Evolutionary conservation across 805 yeast genomes (phyloP), one percentile per base, ranked within the genome.

Genomic region (Schwanniomyces occidentalis): DNA sequence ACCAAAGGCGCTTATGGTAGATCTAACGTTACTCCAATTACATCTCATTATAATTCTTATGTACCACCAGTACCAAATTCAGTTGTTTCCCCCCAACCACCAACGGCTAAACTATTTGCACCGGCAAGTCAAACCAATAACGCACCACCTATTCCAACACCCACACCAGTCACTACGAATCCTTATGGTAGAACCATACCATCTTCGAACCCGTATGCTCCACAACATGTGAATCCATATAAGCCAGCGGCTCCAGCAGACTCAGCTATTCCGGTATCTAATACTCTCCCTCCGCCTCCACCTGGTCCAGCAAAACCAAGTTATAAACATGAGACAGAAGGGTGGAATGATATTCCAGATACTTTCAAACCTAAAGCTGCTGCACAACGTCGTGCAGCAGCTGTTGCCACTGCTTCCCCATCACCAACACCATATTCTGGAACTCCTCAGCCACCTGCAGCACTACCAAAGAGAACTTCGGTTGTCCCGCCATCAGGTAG

Each of bases 291-390:
- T 5, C 48, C 54, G 9, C 50, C 57, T 19, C 52, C 58, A 6
- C 38, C 49, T 7, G 45, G 45, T 14, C 59, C 61, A 7, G 49
- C 59, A 4, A 45, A 48, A 9, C 51, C 59, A 24, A 40, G 58
- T 4, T 47, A 46, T 40, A 73, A 69, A 37, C 60, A 58, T 35
- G 76, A 76, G 27, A 75, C 75, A 24, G 85, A 80, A 24, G 87
- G 86, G 3, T 81, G 88, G 87, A 81, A 80, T 48, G 86, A 80
- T 51, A 61, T 82, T 41, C 87, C 88, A 32, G 69, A 75, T 8
- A 61, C 70, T 7, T 73, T 73, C 60, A 71, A 71, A 35, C 49
- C 56, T 2, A 58, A 58, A 41, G 52, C 64, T 2, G 52, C 61
- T 18, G 58, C 71, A 7, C 73, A 73, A 33, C 64, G 73, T 24